Evolutionary conservation across 2,329 filamentous ascomycete species (phyloP).

Genomic region (Thelonectria rubi): DNA sequence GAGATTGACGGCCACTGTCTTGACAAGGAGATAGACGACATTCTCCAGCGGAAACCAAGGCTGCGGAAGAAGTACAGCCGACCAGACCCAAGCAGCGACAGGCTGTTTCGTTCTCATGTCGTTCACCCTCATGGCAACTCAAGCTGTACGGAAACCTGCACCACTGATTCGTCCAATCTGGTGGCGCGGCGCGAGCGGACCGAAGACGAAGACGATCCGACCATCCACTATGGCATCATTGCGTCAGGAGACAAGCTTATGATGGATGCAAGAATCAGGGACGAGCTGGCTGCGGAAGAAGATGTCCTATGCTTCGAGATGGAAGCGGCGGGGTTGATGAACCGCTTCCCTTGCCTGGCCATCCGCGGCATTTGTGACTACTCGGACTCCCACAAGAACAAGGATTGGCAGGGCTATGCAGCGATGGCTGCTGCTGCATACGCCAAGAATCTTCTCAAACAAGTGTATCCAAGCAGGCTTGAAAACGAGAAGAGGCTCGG

Average conservation of each 20-base stretch:
- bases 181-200: neutral
- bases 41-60: no score
- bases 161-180: neutral
- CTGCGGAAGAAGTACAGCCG: no score
- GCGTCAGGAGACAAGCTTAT: neutral
- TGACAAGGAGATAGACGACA: no score
- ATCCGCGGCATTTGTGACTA: conserved; percentile 51
- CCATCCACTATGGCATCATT: conserved; percentile 3
- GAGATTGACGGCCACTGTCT: no score
- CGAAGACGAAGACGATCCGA: neutral
- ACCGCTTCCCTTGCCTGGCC: conserved; percentile 42
- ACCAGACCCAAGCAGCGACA: no score
- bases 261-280: neutral
- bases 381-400: conserved; percentile 45
- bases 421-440: conserved; percentile 44
- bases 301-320: conserved; percentile 5
- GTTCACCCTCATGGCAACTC: no score
- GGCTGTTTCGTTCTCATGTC: no score
- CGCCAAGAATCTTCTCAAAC: conserved; percentile 2
- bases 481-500: neutral
- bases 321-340: conserved; percentile 36
- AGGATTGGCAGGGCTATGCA: conserved; percentile 47
- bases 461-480: neutral
- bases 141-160: neutral
- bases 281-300: neutral